Percentiles rank a stretch among this genome's conserved stretches.
These are phyloP conservation scores for Globisporangium rhizosaccharum DNA, from an alignment of 352 stramenopile genomes.

Conservation along the genomic window DNA sequence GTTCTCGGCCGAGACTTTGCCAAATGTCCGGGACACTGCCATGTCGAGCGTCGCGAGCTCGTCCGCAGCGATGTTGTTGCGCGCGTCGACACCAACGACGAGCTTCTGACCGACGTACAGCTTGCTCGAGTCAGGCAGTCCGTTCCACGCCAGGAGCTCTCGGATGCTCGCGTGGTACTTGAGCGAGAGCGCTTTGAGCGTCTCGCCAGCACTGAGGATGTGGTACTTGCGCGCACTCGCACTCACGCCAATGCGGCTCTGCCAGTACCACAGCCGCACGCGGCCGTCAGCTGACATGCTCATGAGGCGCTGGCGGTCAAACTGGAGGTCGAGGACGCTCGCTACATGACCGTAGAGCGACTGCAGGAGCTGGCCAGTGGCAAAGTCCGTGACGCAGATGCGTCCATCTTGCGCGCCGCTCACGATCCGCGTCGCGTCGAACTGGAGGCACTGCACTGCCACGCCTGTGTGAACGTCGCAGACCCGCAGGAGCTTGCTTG, in stretches of 20 bases:
- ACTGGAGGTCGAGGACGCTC: conserved; percentile 59
- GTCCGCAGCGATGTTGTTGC: conserved; percentile 31
- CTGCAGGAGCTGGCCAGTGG: conserved; percentile 59
- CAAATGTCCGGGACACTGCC: conserved; percentile 35
- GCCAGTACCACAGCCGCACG: conserved; percentile 66
- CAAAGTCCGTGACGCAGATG: conserved; percentile 74
- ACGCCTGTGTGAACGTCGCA: conserved; percentile 47
- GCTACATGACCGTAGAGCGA: conserved; percentile 47
- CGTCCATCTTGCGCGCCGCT: conserved; percentile 41
- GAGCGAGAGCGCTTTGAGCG: conserved; percentile 62
- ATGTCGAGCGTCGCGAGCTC: conserved; percentile 58
- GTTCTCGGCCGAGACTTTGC: conserved; percentile 60
- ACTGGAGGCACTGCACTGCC: conserved; percentile 60
- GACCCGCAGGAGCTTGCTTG: conserved; percentile 52
- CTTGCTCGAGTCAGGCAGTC: conserved; percentile 59
- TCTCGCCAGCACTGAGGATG: conserved; percentile 64
- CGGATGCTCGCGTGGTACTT: conserved; percentile 74
- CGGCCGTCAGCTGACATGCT: conserved; percentile 60
- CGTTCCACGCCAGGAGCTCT: conserved; percentile 66
- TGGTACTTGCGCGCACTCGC: conserved; percentile 55
- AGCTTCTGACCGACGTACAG: conserved; percentile 76
- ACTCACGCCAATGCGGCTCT: conserved; percentile 35
- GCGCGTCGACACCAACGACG: conserved; percentile 48
- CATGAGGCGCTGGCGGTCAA: conserved; percentile 59
- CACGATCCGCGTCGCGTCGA: conserved; percentile 72